Conservation (phyloP, 2,329 filamentous ascomycete genomes). For the Ascochyta viciae-villosae region DNA sequence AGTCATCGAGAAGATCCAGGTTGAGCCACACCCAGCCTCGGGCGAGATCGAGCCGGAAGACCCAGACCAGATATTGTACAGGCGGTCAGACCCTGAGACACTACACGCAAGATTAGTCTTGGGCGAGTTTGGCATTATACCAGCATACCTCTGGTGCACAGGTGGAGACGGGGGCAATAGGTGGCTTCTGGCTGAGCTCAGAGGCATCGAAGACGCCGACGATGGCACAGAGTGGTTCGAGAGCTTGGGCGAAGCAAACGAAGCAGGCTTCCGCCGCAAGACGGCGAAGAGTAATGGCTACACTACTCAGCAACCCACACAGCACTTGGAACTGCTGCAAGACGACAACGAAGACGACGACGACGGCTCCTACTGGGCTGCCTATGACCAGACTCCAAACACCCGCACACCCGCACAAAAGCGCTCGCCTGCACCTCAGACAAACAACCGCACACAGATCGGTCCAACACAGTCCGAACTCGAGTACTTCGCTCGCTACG, state of each 20-base stretch:
- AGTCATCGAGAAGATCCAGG: conserved; percentile 65
- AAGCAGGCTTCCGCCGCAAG: conserved; percentile 49
- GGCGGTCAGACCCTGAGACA: conserved; percentile 77
- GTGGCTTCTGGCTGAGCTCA: conserved; percentile 77
- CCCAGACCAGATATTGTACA: conserved; percentile 66
- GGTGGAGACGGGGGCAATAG: conserved; percentile 69
- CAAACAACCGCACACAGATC: conserved; percentile 46
- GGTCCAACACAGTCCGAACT: conserved; percentile 62
- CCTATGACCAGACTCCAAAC: conserved; percentile 71
- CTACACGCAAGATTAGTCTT: conserved; percentile 72
- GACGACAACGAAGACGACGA: conserved; percentile 67
- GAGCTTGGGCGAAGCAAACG: conserved; percentile 67
- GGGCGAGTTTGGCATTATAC: conserved; percentile 66
- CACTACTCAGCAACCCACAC: conserved; percentile 14
- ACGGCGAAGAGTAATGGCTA: conserved; percentile 28
- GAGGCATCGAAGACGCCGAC: conserved; percentile 61
- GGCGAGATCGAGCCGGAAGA: conserved; percentile 81
- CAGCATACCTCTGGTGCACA: conserved; percentile 74
- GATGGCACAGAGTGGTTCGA: conserved; percentile 66
- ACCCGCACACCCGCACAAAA: conserved; percentile 58
- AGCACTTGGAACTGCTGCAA: conserved; percentile 24
- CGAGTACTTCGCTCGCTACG: conserved; percentile 79
- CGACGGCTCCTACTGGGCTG: conserved; percentile 84
- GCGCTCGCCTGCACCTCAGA: conserved; percentile 66
- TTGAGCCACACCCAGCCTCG: conserved; percentile 82